Evolutionary conservation across 805 yeast genomes (phyloP), one percentile per base, ranked within the genome.

Genomic region (Saccharomycopsis sp.): DNA sequence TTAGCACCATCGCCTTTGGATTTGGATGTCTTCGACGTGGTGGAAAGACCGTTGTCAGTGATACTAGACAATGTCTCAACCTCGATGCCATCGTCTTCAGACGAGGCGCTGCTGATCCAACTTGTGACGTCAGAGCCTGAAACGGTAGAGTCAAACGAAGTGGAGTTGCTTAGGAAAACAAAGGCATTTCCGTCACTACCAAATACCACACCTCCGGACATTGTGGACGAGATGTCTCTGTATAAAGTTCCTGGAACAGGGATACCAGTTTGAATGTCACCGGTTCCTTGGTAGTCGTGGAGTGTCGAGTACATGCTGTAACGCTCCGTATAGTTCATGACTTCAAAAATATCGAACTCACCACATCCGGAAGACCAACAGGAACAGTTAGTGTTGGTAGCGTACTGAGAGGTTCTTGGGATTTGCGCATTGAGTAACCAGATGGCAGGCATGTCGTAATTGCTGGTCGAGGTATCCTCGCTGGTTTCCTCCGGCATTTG

Each of bases 331-430:
- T 73, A 71, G 70, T 86, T 86, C 82, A 84, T 79, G 47, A 82
- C 83, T 72, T 87, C 92, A 67, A 86, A 86, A 63, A 85, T 79
- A 70, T 86, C 92, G 64, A 82, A 84, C 70, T 86, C 91, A 68
- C 91, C 91, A 71, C 91, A 84, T 9, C 91, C 92, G 29, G 85
- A 77, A 51, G 79, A 74, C 91, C 91, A 86, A 66, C 90, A 83
- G 4, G 90, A 84, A 70, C 91, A 86, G 67, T 81, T 82, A 41
- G 73, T 72, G 63, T 81, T 81, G 50, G 71, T 61, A 52, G 85
- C 82, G 67, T 85, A 86, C 70, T 86, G 91, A 2, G 91, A 73
- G 18, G 91, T 85, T 75, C 91, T 79, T 62, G 90, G 86, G 59
- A 86, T 84, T 63, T 82, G 78, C 34, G 89, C 85, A 63, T 86